Conservation (phyloP, 2,329 filamentous ascomycete genomes). For the Endothia cerciana region DNA sequence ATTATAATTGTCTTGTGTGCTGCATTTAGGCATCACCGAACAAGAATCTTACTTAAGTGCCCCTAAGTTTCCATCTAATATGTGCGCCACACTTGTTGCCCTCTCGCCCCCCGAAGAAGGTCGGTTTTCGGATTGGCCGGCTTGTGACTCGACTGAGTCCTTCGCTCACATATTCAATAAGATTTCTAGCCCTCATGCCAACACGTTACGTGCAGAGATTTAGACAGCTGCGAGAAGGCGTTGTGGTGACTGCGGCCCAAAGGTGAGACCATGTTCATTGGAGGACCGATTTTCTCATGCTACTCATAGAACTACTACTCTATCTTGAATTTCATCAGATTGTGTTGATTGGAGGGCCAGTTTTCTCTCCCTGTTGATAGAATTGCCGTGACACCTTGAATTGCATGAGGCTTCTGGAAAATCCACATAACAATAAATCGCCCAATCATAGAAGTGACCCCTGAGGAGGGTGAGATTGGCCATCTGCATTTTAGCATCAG, state of each 20-base stretch:
- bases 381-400: not conserved
- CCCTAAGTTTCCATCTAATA: not conserved
- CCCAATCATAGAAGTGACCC: conserved; percentile 12
- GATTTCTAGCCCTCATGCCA: not conserved
- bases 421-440: no score
- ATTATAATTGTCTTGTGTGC: not conserved
- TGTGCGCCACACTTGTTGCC: not conserved
- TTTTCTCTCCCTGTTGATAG: not conserved
- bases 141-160: no score
- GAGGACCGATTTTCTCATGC: conserved; percentile 2
- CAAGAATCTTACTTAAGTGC: not conserved
- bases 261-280: not conserved
- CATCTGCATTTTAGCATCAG: not conserved
- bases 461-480: no score
- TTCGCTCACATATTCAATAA: not conserved
- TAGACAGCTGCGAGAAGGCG: not conserved
- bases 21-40: not conserved
- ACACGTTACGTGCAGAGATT: not conserved
- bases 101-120: not conserved
- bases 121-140: not conserved
- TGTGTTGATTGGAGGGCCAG: conserved; percentile 10
- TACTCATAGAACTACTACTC: not conserved
- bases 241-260: not conserved
- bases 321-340: not conserved
- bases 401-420: not conserved